A percentile compares a stretch with the other conserved stretches of the same genome.
phyloP scores from a whole-genome alignment of 2,329 filamentous ascomycete genomes.

The Xylaria sp. region DNA sequence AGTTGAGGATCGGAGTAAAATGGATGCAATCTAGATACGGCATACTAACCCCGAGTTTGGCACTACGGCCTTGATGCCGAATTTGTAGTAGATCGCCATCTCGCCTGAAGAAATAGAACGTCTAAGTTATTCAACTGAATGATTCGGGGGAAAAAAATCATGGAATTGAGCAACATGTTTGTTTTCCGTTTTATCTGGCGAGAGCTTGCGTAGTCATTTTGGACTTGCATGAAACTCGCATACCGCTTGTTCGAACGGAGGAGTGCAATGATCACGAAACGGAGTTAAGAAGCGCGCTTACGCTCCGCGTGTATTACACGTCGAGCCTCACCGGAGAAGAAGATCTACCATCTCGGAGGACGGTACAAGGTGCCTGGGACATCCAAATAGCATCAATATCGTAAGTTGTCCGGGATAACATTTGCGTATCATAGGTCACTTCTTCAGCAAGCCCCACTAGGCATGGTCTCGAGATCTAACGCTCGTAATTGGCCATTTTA shows the following conservation, averaged over 20 bases:
- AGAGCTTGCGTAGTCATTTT: no score
- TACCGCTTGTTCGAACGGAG: no score
- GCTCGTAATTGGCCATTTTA: slow-evolving; percentile 27
- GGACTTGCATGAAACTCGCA: no score
- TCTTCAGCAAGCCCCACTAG: slow-evolving; percentile 31
- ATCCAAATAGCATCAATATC: background rate
- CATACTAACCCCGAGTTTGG: background rate
- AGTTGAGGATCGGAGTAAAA: slow-evolving; percentile 2
- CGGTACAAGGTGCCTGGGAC: background rate
- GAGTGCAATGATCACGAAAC: no score
- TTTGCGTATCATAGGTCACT: slow-evolving; percentile 23
- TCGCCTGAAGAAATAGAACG: no score
- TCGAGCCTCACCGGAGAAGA: background rate
- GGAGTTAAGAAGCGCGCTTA: background rate
- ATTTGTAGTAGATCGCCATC: background rate
- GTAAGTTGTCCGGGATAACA: background rate
- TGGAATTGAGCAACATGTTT: no score
- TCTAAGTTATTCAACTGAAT: no score
- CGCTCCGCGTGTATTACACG: background rate
- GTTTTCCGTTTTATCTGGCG: no score
- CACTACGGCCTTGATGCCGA: background rate
- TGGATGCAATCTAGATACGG: background rate
- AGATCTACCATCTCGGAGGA: background rate
- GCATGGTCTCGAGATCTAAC: background rate
- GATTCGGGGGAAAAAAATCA: no score